These are phyloP conservation scores for Penicillium argentinense DNA, from an alignment of 495 filamentous ascomycete species.

Conservation along the genomic window DNA sequence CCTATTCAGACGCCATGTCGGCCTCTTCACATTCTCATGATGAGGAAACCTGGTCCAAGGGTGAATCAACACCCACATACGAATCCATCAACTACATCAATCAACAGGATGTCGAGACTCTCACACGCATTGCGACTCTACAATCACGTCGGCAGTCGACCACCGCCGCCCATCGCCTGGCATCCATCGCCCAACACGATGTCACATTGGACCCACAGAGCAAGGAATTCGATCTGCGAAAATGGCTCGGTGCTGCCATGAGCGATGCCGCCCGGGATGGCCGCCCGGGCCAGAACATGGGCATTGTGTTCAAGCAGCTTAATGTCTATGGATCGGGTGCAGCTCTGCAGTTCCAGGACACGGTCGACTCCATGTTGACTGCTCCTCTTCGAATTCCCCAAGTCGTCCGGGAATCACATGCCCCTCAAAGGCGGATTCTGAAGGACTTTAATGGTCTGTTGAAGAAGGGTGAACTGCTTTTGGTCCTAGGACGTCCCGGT, in stretches of 20 bases:
- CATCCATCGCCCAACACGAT: constrained; percentile 19
- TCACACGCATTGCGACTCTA: constrained; percentile 23
- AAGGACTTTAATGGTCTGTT: constrained; percentile 38
- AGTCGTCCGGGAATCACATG: constrained; percentile 9
- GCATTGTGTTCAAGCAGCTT: constrained; percentile 50
- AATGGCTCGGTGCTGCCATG: constrained; percentile 32
- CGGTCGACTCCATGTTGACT: constrained; percentile 43
- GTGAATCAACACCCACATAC: not conserved
- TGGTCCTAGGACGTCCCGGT: constrained; percentile 41
- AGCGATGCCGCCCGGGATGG: constrained; percentile 25
- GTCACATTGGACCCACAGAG: constrained; percentile 28
- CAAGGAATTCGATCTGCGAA: constrained; percentile 24
- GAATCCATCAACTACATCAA: constrained; percentile 17
- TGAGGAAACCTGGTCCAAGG: not conserved
- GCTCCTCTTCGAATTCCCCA: constrained; percentile 39
- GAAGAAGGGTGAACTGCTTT: constrained; percentile 35
- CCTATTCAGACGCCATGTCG: constrained; percentile 6
- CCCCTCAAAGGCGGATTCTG: constrained; percentile 33
- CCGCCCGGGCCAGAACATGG: constrained; percentile 21
- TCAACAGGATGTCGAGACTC: constrained; percentile 23
- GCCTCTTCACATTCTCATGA: constrained; percentile 1
- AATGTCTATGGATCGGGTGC: constrained; percentile 51
- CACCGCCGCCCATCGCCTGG: constrained; percentile 3
- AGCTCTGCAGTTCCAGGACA: constrained; percentile 52
- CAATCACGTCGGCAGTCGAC: constrained; percentile 17